phyloP scores from a whole-genome alignment of 2,329 filamentous ascomycete species.

The Colletotrichum sp. region DNA sequence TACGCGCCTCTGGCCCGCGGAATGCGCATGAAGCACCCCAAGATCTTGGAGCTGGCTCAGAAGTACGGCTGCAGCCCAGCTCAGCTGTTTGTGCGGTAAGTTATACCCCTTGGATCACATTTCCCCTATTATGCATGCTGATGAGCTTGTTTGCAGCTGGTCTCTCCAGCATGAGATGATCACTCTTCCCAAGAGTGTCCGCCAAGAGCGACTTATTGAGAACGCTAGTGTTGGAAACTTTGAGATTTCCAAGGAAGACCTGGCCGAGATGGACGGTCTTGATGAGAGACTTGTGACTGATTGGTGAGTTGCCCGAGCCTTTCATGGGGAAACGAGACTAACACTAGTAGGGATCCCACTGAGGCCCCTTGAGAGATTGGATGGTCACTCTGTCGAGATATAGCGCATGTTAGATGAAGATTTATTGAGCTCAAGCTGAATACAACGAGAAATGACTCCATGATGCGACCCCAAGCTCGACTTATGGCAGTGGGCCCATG shows the following conservation, averaged over 20 bases:
- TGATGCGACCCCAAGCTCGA: not conserved
- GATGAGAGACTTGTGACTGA: slow-evolving; percentile 79
- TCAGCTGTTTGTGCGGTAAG: slow-evolving; percentile 70
- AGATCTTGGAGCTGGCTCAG: slow-evolving; percentile 64
- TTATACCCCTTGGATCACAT: not conserved
- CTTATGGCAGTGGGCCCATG: not conserved
- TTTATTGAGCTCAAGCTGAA: not conserved
- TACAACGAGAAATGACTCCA: not conserved
- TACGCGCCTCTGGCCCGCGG: slow-evolving; percentile 80
- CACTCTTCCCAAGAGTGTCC: slow-evolving; percentile 75
- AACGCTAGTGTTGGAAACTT: slow-evolving; percentile 69
- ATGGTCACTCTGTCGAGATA: no score
- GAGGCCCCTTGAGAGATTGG: slow-evolving; percentile 26
- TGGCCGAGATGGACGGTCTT: slow-evolving; percentile 65
- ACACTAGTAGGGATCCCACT: slow-evolving; percentile 31
- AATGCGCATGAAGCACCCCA: slow-evolving; percentile 71
- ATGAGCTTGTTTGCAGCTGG: slow-evolving; percentile 59
- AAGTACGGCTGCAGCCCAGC: slow-evolving; percentile 75
- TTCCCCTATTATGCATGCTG: not conserved
- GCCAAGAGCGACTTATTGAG: slow-evolving; percentile 64
- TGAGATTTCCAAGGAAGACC: slow-evolving; percentile 66
- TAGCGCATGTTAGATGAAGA: not conserved
- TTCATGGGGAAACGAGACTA: not conserved
- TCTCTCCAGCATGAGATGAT: slow-evolving; percentile 77
- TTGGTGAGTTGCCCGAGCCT: slow-evolving; percentile 44